phyloP scores from a whole-genome alignment of 441 rosid genomes.

The Capsella rubella region DNA sequence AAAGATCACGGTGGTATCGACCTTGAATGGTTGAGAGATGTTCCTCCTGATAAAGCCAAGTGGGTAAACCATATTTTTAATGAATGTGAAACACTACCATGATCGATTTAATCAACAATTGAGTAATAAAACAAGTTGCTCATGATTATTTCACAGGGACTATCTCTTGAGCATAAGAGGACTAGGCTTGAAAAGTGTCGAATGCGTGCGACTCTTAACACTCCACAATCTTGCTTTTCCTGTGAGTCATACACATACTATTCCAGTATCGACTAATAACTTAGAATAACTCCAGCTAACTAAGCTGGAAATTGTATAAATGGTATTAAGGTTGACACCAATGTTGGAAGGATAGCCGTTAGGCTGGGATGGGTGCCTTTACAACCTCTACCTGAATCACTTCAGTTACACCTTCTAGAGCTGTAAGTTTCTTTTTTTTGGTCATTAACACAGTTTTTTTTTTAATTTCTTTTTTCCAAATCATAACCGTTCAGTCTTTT shows the following conservation, averaged over 20 bases:
- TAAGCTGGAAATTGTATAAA: conserved; percentile 33
- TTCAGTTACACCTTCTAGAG: conserved; percentile 94
- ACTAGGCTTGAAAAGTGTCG: conserved; percentile 96
- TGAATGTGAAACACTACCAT: not conserved
- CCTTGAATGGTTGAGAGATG: conserved; percentile 95
- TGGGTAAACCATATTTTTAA: conserved; percentile 45
- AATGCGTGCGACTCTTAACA: conserved; percentile 94
- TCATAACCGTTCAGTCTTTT: conserved; percentile 41
- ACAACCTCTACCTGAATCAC: conserved; percentile 94
- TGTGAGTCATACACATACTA: conserved; percentile 57
- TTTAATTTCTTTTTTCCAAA: conserved; percentile 18
- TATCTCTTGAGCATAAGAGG: conserved; percentile 89
- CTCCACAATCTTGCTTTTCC: conserved; percentile 98
- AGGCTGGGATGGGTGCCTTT: conserved; percentile 99
- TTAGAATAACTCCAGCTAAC: conserved; percentile 29
- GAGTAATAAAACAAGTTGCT: conserved; percentile 23
- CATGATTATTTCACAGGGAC: conserved; percentile 62
- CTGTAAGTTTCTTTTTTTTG: conserved; percentile 59
- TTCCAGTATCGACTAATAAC: conserved; percentile 32
- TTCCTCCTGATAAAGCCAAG: conserved; percentile 87
- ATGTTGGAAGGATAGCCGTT: conserved; percentile 98
- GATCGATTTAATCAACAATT: conserved; percentile 20
- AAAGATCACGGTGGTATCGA: conserved; percentile 82
- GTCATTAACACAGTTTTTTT: conserved; percentile 16
- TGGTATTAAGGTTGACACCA: conserved; percentile 88